Base-by-base conservation (phyloP, 805 yeast genomes). In the Candida patagonica region DNA sequence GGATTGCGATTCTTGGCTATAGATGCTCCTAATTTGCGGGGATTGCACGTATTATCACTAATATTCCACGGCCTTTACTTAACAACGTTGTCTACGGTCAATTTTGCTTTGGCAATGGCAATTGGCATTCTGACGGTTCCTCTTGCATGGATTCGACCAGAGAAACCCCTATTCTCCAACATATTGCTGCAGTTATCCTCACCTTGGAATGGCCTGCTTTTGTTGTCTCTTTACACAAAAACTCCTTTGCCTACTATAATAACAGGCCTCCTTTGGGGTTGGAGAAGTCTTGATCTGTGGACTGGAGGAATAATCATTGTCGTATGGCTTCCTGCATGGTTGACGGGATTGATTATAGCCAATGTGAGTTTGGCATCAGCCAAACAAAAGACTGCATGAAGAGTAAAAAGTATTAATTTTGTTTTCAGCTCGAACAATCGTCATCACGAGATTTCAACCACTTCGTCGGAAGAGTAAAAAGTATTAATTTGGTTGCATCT, bases 311-410 rank as follows among this genome's bases (percentile, higher is more conserved):
- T 83, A 19, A 55, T 87, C 1, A 66, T 76, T 30, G 62, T 79
- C 30, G 83, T 86, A 0, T 87, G 95, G 95, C 57, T 78, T 27
- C 94, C 96, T 2, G 70, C 77, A 4, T 89, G 97, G 97, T 32
- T 76, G 3, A 51, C 63, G 9, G 40, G 47, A 3, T 30, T 48
- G 12, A 30, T 47, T 17, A 49, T 50, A 5, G 27, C 30, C 27
- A 15, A 33, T 20, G 37, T 20, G 4, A 22, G 24, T 23, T 26
- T 15, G 13, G 26, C 16, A 23, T n/a, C 26, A 5, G 29, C 32
- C n/a, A 29, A 37, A 10, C 22, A 30, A 35, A 35, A 26, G 16
- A 27, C 21, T 4, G 26, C 30, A 27, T 29, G 21, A 27, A 12
- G 25, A 29, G 7, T 15, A 17, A 34, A 25, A 32, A 31, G 33